Evolutionary conservation across 2,329 filamentous ascomycete species (phyloP), one percentile per base, ranked within the genome.

Genomic region (Alternaria brassicicola): DNA sequence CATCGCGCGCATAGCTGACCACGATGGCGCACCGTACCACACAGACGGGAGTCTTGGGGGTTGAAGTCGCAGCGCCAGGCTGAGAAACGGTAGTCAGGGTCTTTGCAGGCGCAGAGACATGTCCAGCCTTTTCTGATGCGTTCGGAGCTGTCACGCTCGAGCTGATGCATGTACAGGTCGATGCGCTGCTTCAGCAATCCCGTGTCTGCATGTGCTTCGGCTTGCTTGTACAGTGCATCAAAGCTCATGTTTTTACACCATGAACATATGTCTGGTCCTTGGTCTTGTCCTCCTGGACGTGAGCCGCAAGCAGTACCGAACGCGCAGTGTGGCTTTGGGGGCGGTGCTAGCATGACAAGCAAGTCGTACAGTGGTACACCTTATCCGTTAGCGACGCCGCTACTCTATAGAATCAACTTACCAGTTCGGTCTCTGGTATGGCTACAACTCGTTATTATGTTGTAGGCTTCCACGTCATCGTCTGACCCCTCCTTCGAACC

Each of bases 191-290:
- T 64, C 17, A 69, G 46, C 9, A 49, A 35, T 9, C 49, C 55
- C 19, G n/a, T 48, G 19, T 69, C 60, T 6, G 61, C 45, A 15
- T 61, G 57, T 35, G 38, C 36, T 25, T 65, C 61, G 42, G 65
- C 55, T 30, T 55, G 59, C 33, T 56, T 55, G 26, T 67, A 63
- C 6, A 71, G 55, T n/a, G 60, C 60, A 43, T 65, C 59, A 35
- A 68, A 66, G 54, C 65, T 69, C 60, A 68, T 62, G 23, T 71
- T 71, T 33, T 61, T 69, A 47, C 68, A 71, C 67, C 67, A 69
- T 26, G 54, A 55, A 46, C 68, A 71, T 12, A 71, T 58, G 6
- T 66, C 52, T 23, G 61, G 61, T 3, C 68, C 68, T 43, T 52
- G 57, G 25, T 66, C 64, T 51, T 67, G 61, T 12, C 68, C 66